Evolutionary conservation across 2,329 filamentous ascomycete species (phyloP).

Genomic region (Neofusicoccum parvum): DNA sequence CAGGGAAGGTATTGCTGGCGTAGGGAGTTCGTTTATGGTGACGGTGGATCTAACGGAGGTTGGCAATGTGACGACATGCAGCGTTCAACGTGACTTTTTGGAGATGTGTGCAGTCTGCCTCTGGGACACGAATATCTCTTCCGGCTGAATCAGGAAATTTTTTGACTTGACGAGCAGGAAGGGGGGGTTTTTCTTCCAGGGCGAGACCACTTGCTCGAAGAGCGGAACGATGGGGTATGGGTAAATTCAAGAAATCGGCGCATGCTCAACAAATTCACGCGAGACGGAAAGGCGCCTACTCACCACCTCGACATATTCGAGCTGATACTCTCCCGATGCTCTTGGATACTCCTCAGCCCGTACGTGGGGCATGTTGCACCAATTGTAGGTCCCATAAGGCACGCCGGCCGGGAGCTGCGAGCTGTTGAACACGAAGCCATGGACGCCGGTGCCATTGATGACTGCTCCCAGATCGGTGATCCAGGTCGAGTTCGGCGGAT

Average conservation of each 20-base stretch:
- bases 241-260: neutral
- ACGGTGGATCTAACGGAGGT: slow-evolving; percentile 65
- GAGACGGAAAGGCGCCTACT: slow-evolving; percentile 21
- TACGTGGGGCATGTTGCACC: slow-evolving; percentile 89
- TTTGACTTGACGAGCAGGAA: too few species aligned
- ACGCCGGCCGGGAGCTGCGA: slow-evolving; percentile 58
- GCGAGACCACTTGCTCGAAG: too few species aligned
- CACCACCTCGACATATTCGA: slow-evolving; percentile 77
- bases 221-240: neutral
- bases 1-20: slow-evolving; percentile 73
- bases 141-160: too few species aligned
- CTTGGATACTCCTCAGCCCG: slow-evolving; percentile 64
- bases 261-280: too few species aligned
- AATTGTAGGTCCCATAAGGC: slow-evolving; percentile 71
- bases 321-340: slow-evolving; percentile 58
- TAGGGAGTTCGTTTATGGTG: slow-evolving; percentile 87
- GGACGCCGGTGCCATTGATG: slow-evolving; percentile 62
- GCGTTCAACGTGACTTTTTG: too few species aligned
- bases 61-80: neutral
- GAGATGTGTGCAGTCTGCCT: too few species aligned
- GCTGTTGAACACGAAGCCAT: slow-evolving; percentile 74
- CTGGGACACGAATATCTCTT: too few species aligned
- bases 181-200: too few species aligned
- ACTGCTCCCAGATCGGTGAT: slow-evolving; percentile 65
- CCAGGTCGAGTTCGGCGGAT: slow-evolving; percentile 40